phyloP scores from a whole-genome alignment of 73 alveolate species.

The Paraurostyla sp. region DNA sequence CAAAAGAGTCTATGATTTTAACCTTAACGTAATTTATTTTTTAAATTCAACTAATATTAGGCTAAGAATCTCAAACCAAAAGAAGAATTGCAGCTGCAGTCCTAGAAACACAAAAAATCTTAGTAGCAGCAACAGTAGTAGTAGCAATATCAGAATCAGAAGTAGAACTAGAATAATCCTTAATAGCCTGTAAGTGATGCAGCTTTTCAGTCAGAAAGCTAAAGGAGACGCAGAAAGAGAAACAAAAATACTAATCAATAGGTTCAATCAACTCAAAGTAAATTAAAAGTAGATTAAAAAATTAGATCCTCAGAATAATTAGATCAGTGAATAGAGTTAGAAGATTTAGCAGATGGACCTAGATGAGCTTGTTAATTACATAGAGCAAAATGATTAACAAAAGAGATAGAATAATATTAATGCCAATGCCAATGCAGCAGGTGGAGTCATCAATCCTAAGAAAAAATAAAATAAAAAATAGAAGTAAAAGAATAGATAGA shows the following conservation, averaged over 20 bases:
- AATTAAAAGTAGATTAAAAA: background rate
- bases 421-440: background rate
- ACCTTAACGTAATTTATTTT: too few relatives aligned
- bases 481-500: too few relatives aligned
- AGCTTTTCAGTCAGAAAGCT: background rate
- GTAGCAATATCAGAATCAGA: background rate
- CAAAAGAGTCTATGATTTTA: conserved; percentile 37
- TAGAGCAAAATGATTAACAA: background rate
- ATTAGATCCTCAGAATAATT: background rate
- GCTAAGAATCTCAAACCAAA: conserved; percentile 3
- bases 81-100: conserved; percentile 28
- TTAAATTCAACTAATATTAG: too few relatives aligned
- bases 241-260: background rate
- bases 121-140: conserved; percentile 2
- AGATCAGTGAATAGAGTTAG: background rate
- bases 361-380: conserved; percentile 16
- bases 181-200: too few relatives aligned
- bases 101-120: background rate
- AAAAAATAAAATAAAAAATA: too few relatives aligned
- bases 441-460: too few relatives aligned
- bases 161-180: too few relatives aligned
- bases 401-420: background rate
- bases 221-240: conserved; percentile 47
- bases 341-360: background rate
- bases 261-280: background rate